Evolutionary conservation across 192 early-diverging fungal genomes (phyloP).

Genomic region (Phlyctochytrium bullatum): DNA sequence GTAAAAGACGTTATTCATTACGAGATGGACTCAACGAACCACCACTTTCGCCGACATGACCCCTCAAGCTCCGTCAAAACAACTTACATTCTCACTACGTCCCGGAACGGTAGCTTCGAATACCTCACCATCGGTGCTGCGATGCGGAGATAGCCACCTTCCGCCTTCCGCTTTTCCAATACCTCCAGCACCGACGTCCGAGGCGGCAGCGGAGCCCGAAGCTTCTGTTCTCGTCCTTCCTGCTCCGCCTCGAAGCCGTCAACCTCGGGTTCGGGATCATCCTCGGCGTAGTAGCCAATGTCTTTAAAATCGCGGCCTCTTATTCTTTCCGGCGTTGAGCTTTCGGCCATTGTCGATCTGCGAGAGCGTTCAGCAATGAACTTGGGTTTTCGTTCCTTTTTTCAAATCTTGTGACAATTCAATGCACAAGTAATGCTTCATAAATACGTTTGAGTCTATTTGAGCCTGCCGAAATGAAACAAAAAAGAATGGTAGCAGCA

Average conservation of each 20-base stretch:
- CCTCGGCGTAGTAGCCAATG: not conserved
- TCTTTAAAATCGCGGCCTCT: not conserved
- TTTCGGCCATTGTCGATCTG: no score
- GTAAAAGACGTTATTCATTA: not conserved
- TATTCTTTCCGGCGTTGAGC: not conserved
- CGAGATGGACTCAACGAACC: no score
- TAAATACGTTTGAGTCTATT: no score
- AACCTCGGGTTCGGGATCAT: not conserved
- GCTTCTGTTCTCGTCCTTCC: no score
- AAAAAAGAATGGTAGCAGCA: no score
- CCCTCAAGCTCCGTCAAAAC: not conserved
- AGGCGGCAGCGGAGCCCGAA: not conserved
- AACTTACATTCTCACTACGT: slow-evolving; percentile 73
- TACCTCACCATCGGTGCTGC: slow-evolving; percentile 98
- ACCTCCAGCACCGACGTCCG: slow-evolving; percentile 12
- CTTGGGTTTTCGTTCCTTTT: not conserved
- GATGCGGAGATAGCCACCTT: slow-evolving; percentile 63
- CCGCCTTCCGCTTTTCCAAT: slow-evolving; percentile 14
- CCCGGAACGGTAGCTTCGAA: slow-evolving; percentile 90
- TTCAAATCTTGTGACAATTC: no score
- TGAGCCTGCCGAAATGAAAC: no score
- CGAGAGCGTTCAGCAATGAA: not conserved
- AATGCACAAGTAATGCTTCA: no score
- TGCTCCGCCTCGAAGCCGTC: no score
- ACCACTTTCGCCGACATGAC: not conserved